phyloP scores from a whole-genome alignment of 2,329 filamentous ascomycete species.

The Fusarium nodosum region DNA sequence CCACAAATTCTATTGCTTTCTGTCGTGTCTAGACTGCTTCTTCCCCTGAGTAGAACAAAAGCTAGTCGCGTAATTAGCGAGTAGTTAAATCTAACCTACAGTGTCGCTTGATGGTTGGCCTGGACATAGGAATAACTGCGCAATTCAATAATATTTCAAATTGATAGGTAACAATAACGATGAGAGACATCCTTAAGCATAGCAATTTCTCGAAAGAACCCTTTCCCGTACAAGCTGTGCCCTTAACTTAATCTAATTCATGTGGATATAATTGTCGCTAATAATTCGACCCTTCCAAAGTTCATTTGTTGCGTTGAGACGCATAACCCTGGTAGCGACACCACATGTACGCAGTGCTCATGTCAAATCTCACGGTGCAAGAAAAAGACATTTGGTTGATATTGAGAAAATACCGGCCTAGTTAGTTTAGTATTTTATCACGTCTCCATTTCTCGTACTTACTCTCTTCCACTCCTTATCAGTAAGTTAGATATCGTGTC shows the following conservation, averaged over 20 bases:
- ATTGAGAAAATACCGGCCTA: too few species aligned
- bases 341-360: background rate
- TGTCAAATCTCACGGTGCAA: background rate
- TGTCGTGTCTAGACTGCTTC: background rate
- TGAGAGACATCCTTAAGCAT: too few species aligned
- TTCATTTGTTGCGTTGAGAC: background rate
- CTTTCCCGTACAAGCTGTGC: background rate
- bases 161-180: too few species aligned
- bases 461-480: background rate
- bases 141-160: too few species aligned
- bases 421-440: too few species aligned
- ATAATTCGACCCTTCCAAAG: background rate
- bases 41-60: too few species aligned
- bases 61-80: too few species aligned
- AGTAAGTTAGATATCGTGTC: too few species aligned
- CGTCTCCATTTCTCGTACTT: background rate
- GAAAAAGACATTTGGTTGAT: background rate
- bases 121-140: too few species aligned
- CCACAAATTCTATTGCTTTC: background rate
- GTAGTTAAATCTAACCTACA: background rate
- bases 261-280: background rate
- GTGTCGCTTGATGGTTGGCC: too few species aligned
- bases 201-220: background rate
- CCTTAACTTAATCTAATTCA: background rate
- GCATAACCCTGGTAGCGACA: rapidly evolving